phyloP scores from a whole-genome alignment of 257 asterid species.

The Plantago elongata region DNA sequence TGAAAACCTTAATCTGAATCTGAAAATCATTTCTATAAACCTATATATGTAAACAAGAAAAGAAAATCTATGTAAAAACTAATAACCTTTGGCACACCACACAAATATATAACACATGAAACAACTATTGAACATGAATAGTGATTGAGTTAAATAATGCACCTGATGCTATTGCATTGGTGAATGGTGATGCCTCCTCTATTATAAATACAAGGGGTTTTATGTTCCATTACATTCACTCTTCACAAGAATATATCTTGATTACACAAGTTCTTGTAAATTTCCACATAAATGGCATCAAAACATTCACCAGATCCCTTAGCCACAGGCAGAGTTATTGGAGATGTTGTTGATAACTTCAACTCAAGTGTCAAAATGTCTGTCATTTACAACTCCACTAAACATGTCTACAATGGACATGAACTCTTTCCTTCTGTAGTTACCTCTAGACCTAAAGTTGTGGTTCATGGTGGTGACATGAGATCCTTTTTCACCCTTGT shows the following conservation, averaged over 20 bases:
- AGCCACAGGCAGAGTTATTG: slow-evolving; percentile 63
- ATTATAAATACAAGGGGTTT: slow-evolving; percentile 41
- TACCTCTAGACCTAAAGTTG: slow-evolving; percentile 58
- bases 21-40: no score
- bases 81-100: no score
- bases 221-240: slow-evolving; percentile 27
- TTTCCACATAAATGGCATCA: slow-evolving; percentile 3
- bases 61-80: no score
- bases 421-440: slow-evolving; percentile 69
- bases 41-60: no score
- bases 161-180: slow-evolving; percentile 12
- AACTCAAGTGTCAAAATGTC: slow-evolving; percentile 45
- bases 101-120: no score
- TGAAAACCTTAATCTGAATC: no score
- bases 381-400: slow-evolving; percentile 56
- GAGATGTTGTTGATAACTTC: slow-evolving; percentile 75
- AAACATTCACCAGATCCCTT: slow-evolving; percentile 51
- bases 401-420: slow-evolving; percentile 73
- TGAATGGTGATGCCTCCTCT: slow-evolving; percentile 21
- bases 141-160: not conserved
- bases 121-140: no score
- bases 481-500: slow-evolving; percentile 85
- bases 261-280: not conserved
- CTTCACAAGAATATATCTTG: not conserved
- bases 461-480: slow-evolving; percentile 73